phyloP scores from a whole-genome alignment of 805 yeast genomes.

The Wickerhamomyces hampshirensis region DNA sequence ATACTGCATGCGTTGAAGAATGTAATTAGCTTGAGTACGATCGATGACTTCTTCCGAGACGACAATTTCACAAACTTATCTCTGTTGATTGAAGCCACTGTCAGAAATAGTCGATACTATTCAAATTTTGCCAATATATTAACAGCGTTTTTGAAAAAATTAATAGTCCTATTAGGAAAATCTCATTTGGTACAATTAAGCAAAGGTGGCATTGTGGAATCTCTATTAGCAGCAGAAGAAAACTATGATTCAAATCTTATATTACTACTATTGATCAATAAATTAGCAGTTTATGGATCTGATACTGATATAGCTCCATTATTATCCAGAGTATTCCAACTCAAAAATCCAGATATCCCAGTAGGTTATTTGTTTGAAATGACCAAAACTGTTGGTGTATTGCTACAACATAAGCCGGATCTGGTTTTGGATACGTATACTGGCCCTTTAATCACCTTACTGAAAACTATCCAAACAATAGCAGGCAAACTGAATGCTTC shows the following conservation, averaged over 20 bases:
- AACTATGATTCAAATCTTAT: conserved; percentile 13
- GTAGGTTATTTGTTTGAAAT: conserved; percentile 21
- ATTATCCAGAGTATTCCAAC: conserved; percentile 10
- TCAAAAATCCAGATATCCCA: conserved; percentile 11
- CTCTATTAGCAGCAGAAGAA: conserved; percentile 7
- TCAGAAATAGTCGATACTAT: conserved; percentile 20
- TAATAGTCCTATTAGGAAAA: conserved; percentile 13
- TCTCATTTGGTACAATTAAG: conserved; percentile 4
- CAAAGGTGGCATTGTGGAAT: conserved; percentile 6
- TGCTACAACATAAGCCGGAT: conserved; percentile 15
- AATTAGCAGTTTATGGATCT: conserved; percentile 16
- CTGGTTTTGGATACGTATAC: conserved; percentile 8
- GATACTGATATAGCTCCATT: conserved; percentile 6
- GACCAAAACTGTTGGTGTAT: conserved; percentile 23
- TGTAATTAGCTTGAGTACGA: conserved; percentile 11
- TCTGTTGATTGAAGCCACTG: conserved; percentile 18
- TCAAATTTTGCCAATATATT: conserved; percentile 18
- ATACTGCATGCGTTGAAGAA: conserved; percentile 20
- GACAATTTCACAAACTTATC: conserved; percentile 5
- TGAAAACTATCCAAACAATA: conserved; percentile 9
- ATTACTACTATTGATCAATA: conserved; percentile 16
- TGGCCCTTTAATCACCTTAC: conserved; percentile 7
- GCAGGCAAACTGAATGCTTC: conserved; percentile 2
- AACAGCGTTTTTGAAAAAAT: conserved; percentile 17
- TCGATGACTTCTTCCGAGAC: conserved; percentile 12